Evolutionary conservation across 208 protist species (phyloP).

Genomic region (Crithidia expoeki): DNA sequence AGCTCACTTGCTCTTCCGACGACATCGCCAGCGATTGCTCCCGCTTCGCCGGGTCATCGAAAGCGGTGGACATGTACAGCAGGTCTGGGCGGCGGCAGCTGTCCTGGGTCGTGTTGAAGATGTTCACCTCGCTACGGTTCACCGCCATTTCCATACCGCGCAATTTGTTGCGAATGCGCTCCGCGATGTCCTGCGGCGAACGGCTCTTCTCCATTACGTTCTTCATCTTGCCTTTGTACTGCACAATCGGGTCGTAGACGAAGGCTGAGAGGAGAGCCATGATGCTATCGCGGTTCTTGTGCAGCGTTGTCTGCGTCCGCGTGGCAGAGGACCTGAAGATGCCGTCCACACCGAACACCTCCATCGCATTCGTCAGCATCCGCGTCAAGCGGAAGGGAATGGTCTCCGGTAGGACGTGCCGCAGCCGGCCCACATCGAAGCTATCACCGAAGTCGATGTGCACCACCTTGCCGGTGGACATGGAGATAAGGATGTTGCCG

Average conservation of each 20-base stretch:
- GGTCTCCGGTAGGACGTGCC: slow-evolving; percentile 99
- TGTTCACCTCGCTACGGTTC: slow-evolving; percentile 49
- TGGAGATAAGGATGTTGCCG: slow-evolving; percentile 99
- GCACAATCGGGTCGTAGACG: slow-evolving; percentile 99
- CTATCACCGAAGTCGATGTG: slow-evolving; percentile 99
- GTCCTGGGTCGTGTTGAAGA: slow-evolving; percentile 83
- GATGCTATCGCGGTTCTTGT: slow-evolving; percentile 98
- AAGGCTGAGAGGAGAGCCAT: slow-evolving; percentile 99
- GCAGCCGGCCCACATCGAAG: slow-evolving; percentile 99
- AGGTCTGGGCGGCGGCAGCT: slow-evolving; percentile 81
- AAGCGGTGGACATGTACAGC: slow-evolving; percentile 91
- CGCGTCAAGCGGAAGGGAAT: slow-evolving; percentile 99
- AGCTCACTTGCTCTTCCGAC: slow-evolving; percentile 81
- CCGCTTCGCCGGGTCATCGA: slow-evolving; percentile 75
- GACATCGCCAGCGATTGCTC: slow-evolving; percentile 52
- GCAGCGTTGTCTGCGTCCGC: slow-evolving; percentile 95
- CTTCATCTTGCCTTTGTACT: slow-evolving; percentile 97
- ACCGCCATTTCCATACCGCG: slow-evolving; percentile 97
- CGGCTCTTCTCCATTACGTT: slow-evolving; percentile 93
- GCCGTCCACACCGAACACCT: slow-evolving; percentile 99
- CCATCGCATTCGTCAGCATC: slow-evolving; percentile 99
- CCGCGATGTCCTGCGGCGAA: slow-evolving; percentile 92
- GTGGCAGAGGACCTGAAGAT: slow-evolving; percentile 98
- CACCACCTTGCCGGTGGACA: slow-evolving; percentile 97
- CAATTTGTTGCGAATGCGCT: slow-evolving; percentile 98